phyloP scores from a whole-genome alignment of 2,329 filamentous ascomycete genomes.

The Ascochyta lentis region DNA sequence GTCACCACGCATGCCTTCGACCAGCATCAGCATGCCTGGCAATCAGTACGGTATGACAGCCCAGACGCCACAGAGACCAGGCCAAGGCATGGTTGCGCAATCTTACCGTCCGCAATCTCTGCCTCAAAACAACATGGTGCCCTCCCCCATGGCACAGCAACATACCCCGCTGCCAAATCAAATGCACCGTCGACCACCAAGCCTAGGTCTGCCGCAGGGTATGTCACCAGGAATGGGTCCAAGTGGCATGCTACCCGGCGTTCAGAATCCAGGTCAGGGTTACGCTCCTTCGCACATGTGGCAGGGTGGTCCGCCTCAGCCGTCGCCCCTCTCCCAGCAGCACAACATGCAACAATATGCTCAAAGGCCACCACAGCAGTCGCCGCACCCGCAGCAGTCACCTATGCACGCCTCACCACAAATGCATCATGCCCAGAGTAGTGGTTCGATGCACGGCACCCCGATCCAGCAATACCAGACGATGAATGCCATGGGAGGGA shows the following conservation, averaged over 20 bases:
- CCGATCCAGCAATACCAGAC: constrained; percentile 55
- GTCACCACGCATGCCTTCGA: constrained; percentile 64
- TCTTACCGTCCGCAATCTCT: constrained; percentile 75
- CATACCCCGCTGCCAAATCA: constrained; percentile 67
- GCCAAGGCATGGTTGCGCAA: constrained; percentile 67
- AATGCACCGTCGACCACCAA: constrained; percentile 71
- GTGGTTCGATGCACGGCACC: constrained; percentile 51
- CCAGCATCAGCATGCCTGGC: constrained; percentile 61
- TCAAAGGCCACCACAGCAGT: constrained; percentile 51
- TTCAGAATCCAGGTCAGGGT: constrained; percentile 55
- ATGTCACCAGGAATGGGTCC: constrained; percentile 46
- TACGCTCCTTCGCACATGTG: constrained; percentile 58
- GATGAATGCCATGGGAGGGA: constrained; percentile 54
- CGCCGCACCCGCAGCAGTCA: constrained; percentile 56
- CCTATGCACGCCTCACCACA: constrained; percentile 58
- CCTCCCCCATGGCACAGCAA: constrained; percentile 75
- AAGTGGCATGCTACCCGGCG: constrained; percentile 46
- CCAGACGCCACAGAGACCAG: constrained; percentile 63
- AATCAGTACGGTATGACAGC: constrained; percentile 65
- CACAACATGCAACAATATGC: constrained; percentile 55
- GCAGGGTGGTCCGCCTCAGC: constrained; percentile 55
- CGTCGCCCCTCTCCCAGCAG: constrained; percentile 56
- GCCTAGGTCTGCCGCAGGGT: constrained; percentile 51
- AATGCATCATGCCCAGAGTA: constrained; percentile 54
- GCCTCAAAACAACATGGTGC: constrained; percentile 73